Percentiles rank a stretch among this genome's conserved stretches.
Evolutionary conservation across 805 yeast genomes (phyloP).

Genomic region (Ogataea minuta): DNA sequence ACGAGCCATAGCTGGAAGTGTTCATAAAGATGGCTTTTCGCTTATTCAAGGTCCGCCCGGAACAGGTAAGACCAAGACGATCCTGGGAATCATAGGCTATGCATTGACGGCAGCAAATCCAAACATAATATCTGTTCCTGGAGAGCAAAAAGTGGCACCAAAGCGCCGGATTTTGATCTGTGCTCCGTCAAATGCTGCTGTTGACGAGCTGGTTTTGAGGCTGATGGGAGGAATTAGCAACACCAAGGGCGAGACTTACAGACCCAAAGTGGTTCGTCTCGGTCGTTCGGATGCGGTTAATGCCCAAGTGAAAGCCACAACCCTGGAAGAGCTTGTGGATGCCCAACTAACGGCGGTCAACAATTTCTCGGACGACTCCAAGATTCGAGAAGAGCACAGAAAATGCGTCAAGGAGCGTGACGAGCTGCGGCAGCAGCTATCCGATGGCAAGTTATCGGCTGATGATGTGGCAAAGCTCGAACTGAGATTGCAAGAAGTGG

Average conservation of each 20-base stretch:
- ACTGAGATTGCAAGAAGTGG: slow-evolving; percentile 51
- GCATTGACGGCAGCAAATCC: slow-evolving; percentile 43
- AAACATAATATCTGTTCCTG: slow-evolving; percentile 13
- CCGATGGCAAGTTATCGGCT: slow-evolving; percentile 28
- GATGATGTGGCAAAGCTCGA: slow-evolving; percentile 51
- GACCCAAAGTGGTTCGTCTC: slow-evolving; percentile 75
- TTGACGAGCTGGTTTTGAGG: slow-evolving; percentile 88
- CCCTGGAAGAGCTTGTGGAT: slow-evolving; percentile 85
- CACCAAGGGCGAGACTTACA: slow-evolving; percentile 49
- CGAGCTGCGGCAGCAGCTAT: slow-evolving; percentile 42
- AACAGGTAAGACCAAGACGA: slow-evolving; percentile 97
- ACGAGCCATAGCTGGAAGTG: slow-evolving; percentile 75
- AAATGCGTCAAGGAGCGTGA: slow-evolving; percentile 59
- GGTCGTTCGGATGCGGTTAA: slow-evolving; percentile 90
- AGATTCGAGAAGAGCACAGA: slow-evolving; percentile 49
- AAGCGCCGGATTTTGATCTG: slow-evolving; percentile 74
- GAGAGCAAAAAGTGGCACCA: slow-evolving; percentile 6
- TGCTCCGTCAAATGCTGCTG: slow-evolving; percentile 99
- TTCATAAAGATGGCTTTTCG: slow-evolving; percentile 69
- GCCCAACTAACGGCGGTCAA: slow-evolving; percentile 43
- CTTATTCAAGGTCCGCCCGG: slow-evolving; percentile 99
- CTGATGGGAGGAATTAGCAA: slow-evolving; percentile 67
- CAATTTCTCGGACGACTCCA: slow-evolving; percentile 40
- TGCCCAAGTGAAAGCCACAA: slow-evolving; percentile 73
- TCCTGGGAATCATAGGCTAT: slow-evolving; percentile 85